Base-by-base conservation (phyloP, 164 flowering plant species). In the Stephania cephalantha region DNA sequence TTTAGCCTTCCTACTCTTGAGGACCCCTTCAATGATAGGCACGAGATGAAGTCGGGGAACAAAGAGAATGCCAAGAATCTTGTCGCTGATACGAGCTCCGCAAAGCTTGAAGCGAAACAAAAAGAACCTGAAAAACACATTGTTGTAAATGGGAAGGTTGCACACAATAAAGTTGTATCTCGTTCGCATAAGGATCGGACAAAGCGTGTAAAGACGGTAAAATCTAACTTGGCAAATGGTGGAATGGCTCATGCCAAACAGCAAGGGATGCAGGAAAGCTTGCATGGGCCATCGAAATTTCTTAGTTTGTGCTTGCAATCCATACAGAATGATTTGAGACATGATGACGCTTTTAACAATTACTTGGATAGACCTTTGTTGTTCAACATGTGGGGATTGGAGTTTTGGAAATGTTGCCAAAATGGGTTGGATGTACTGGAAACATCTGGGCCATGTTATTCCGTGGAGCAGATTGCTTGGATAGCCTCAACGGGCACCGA, bases 21-120 rank as follows among this genome's bases (percentile, higher is more conserved):
- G 72, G 94, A 95, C 83, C 99, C 99, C 22, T 95, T 86, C 87
- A 95, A 94, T 82, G 99, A 95, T 45, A 82, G 82, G 46, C 69
- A 77, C n/a, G 87, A 79, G 12, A 85, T 79, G 73, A 79, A 70
- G 42, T 81, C 78, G n/a, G 9, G 72, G 46, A 64, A 44, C 31
- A 74, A n/a, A 70, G 83, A 80, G 70, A 80, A 79, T 64, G 20
- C 55, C 5, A 72, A 82, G 73, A 83, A 82, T 71, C n/a, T 17
- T 61, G 72, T 71, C 46, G 10, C 76, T 65, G 70, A 73, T 20
- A 68, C 29, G 1, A 71, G 46, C 69, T 64, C 42, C 53, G 50
- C 5, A 67, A 69, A 66, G 7, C 48, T 69, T 30, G 42, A 45
- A 53, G 42, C 30, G 35, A 31, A 25, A 22, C 71, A 67, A 22